Evolutionary conservation across 2,329 filamentous ascomycete species (phyloP).

Genomic region (Arthrobotrys entomopaga): DNA sequence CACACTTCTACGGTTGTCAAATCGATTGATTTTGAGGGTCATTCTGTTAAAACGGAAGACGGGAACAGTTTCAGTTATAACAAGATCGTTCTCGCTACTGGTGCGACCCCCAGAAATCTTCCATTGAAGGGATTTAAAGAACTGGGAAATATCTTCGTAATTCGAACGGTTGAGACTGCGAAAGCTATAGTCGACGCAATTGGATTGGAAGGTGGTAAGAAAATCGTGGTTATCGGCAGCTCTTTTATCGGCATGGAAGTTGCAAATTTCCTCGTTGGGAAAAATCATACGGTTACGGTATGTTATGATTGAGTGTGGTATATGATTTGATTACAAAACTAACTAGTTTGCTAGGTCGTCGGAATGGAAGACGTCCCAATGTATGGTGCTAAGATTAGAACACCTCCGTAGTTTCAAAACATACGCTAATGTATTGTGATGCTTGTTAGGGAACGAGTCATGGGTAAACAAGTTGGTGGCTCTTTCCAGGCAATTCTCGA

Average conservation of each 20-base stretch:
- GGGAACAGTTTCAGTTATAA: conserved; percentile 79
- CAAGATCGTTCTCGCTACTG: conserved; percentile 90
- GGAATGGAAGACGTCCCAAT: conserved; percentile 76
- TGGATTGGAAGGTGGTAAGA: conserved; percentile 82
- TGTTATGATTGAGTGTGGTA: not conserved
- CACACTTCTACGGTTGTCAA: conserved; percentile 72
- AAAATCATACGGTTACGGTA: conserved; percentile 80
- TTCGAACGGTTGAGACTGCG: conserved; percentile 80
- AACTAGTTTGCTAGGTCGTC: conserved; percentile 66
- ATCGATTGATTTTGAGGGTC: conserved; percentile 77
- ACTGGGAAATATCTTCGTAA: conserved; percentile 84
- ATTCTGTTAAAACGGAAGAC: conserved; percentile 77
- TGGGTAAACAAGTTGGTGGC: conserved; percentile 81
- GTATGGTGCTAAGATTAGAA: conserved; percentile 82
- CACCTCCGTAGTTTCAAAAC: conserved; percentile 71
- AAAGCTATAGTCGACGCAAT: conserved; percentile 81
- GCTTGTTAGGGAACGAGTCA: conserved; percentile 73
- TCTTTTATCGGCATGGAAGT: conserved; percentile 99
- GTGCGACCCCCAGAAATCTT: conserved; percentile 78
- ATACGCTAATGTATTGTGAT: not conserved
- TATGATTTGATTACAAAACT: not conserved
- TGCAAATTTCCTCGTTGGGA: conserved; percentile 79
- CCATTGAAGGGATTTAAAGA: conserved; percentile 87
- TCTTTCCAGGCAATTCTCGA: conserved; percentile 83
- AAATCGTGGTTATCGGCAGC: conserved; percentile 88